Evolutionary conservation across 2,329 filamentous ascomycete species (phyloP).

Genomic region (Teratosphaeria viscida): DNA sequence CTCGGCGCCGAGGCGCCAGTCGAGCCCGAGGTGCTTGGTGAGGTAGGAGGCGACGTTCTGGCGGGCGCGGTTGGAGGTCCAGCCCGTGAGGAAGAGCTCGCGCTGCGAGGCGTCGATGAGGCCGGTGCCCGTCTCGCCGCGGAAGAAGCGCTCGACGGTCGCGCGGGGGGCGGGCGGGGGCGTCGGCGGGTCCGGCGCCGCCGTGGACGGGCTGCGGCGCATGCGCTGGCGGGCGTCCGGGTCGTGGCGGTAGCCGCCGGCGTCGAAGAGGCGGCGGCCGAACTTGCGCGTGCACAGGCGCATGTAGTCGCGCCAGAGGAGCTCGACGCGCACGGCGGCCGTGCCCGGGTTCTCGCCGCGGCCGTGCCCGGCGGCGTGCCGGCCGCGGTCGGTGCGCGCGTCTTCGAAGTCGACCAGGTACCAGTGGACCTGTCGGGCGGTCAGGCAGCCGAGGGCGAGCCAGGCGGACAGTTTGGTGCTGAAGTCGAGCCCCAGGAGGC

Average conservation of each 20-base stretch:
- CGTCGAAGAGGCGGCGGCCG: constrained; percentile 50
- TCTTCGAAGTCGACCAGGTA: constrained; percentile 60
- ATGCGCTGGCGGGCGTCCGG: constrained; percentile 23
- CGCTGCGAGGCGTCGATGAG: constrained; percentile 69
- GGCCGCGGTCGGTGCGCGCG: constrained; percentile 36
- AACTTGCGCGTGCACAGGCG: constrained; percentile 64
- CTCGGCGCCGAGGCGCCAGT: constrained; percentile 72
- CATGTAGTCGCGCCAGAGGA: constrained; percentile 77
- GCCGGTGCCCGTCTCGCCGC: constrained; percentile 62
- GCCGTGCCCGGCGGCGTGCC: constrained; percentile 47
- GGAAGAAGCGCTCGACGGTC: constrained; percentile 47
- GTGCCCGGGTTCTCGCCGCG: constrained; percentile 64
- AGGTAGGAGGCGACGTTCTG: constrained; percentile 71
- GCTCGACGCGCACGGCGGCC: constrained; percentile 57
- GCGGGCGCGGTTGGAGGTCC: constrained; percentile 64
- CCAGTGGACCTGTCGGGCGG: constrained; percentile 61
- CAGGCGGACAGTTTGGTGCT: constrained; percentile 69
- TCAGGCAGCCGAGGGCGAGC: constrained; percentile 61
- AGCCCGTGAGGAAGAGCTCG: constrained; percentile 64
- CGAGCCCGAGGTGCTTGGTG: constrained; percentile 60
- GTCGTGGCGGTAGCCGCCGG: constrained; percentile 52
- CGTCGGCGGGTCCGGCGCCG: constrained; percentile 28
- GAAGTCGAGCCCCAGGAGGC: constrained; percentile 58
- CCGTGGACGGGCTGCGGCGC: constrained; percentile 22
- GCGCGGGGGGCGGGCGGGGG: constrained; percentile 11